phyloP scores from a whole-genome alignment of 2,329 filamentous ascomycete species.

The Pseudohalonectria lignicola region DNA sequence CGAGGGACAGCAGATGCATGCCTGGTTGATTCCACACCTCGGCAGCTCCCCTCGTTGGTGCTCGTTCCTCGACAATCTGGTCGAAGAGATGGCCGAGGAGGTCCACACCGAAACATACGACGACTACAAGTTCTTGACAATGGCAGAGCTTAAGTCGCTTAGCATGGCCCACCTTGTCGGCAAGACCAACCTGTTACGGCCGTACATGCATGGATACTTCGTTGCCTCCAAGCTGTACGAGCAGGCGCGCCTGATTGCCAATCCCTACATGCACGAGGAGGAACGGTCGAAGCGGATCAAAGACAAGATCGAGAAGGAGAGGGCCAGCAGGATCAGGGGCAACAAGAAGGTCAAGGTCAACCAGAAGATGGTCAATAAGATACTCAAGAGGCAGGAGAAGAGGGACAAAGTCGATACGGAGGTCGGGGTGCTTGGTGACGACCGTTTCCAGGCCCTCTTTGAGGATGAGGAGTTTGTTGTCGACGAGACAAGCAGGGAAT shows the following conservation, averaged over 20 bases:
- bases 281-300: conserved; percentile 84
- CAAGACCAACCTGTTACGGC: conserved; percentile 77
- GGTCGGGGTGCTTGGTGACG: conserved; percentile 65
- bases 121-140: conserved; percentile 96
- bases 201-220: conserved; percentile 99
- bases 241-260: conserved; percentile 83
- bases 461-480: conserved; percentile 88
- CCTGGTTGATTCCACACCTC: conserved; percentile 34
- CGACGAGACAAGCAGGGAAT: conserved; percentile 82
- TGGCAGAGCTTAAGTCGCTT: conserved; percentile 73
- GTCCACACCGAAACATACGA: conserved; percentile 77
- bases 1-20: conserved; percentile 88
- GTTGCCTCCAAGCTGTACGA: conserved; percentile 93
- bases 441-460: conserved; percentile 81
- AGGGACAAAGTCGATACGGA: conserved; percentile 45
- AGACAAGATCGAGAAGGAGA: conserved; percentile 93
- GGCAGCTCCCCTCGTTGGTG: conserved; percentile 69
- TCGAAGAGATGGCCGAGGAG: conserved; percentile 95
- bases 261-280: conserved; percentile 89
- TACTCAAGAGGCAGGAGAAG: conserved; percentile 53
- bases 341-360: conserved; percentile 99
- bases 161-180: conserved; percentile 84
- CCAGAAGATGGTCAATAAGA: conserved; percentile 65
- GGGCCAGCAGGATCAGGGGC: conserved; percentile 86
- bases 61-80: conserved; percentile 90